Evolutionary conservation across 129 eudicot genomes (phyloP).

Genomic region (Erigeron canadensis): DNA sequence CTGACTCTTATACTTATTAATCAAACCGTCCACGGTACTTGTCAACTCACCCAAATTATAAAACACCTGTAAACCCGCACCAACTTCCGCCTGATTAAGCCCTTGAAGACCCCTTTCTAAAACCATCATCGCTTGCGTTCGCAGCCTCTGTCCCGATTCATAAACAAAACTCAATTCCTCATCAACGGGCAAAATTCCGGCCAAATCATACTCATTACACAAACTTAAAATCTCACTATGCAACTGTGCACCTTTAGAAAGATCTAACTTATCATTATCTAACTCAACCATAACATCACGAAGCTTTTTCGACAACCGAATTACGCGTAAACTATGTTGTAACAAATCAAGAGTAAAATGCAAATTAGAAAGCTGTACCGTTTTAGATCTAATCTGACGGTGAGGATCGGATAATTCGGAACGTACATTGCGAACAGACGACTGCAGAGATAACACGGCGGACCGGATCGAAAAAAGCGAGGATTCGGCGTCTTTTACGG

Average conservation of each 20-base stretch:
- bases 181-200: conserved; percentile 60
- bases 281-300: conserved; percentile 42
- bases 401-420: conserved; percentile 82
- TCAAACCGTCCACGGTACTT: conserved; percentile 65
- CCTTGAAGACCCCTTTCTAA: conserved; percentile 81
- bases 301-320: conserved; percentile 61
- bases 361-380: conserved; percentile 58
- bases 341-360: conserved; percentile 51
- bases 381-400: conserved; percentile 51
- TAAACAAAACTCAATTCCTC: conserved; percentile 66
- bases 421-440: conserved; percentile 55
- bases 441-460: conserved; percentile 60
- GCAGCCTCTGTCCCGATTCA: conserved; percentile 58
- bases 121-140: conserved; percentile 72
- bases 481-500: conserved; percentile 61
- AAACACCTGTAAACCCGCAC: conserved; percentile 88
- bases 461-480: conserved; percentile 61
- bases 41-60: conserved; percentile 89
- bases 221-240: conserved; percentile 59
- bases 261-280: conserved; percentile 44
- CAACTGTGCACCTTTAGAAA: conserved; percentile 76
- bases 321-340: conserved; percentile 48
- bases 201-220: conserved; percentile 45
- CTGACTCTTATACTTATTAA: conserved; percentile 59
- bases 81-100: conserved; percentile 91